Conservation (phyloP, 2,329 filamentous ascomycete genomes). For the Alternaria burnsii region DNA sequence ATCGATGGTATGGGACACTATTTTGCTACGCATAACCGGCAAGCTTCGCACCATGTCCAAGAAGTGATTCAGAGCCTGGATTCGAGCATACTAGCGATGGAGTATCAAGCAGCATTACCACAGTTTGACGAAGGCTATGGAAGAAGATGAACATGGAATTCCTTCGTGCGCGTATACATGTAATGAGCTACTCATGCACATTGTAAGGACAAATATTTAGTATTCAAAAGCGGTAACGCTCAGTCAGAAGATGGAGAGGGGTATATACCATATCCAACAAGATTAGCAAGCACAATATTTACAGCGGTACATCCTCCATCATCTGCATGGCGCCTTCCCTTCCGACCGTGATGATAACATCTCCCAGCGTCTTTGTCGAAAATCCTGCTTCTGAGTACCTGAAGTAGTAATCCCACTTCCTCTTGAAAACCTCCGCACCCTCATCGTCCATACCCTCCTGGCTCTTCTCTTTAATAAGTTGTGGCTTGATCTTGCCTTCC, state of each 20-base stretch:
- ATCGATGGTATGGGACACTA: constrained; percentile 12
- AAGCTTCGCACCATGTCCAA: constrained; percentile 13
- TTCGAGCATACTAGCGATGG: constrained; percentile 30
- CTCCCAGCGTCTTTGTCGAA: constrained; percentile 73
- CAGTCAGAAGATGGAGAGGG: background rate
- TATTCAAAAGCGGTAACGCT: background rate
- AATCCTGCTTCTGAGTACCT: constrained; percentile 79
- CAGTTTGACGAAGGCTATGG: constrained; percentile 32
- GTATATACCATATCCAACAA: background rate
- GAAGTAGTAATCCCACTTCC: constrained; percentile 83
- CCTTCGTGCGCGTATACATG: background rate
- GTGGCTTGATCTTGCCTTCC: constrained; percentile 66
- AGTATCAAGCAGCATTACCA: constrained; percentile 37
- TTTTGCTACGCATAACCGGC: constrained; percentile 23
- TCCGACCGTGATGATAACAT: constrained; percentile 75
- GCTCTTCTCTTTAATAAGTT: constrained; percentile 66
- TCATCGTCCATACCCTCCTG: constrained; percentile 69
- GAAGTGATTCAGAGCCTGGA: constrained; percentile 14
- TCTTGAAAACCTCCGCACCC: constrained; percentile 71
- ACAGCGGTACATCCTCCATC: constrained; percentile 75
- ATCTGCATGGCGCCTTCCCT: constrained; percentile 71
- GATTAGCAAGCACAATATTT: background rate
- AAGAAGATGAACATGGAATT: background rate
- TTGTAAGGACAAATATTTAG: background rate
- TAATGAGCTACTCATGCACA: background rate